Conservation (phyloP, 2,329 filamentous ascomycete species). For the Ascochyta pisi region DNA sequence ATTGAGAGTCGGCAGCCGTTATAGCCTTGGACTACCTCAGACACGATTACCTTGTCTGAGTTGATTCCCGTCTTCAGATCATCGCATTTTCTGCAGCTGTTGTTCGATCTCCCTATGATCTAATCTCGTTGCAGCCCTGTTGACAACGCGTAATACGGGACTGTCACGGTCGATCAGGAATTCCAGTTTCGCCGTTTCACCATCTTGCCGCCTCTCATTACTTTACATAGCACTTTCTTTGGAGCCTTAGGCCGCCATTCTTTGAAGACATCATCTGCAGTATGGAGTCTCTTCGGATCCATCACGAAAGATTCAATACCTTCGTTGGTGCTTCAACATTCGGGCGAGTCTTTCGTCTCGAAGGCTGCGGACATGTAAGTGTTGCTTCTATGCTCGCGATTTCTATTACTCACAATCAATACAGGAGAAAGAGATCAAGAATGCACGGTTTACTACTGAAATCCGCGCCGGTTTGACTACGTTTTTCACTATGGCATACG, state of each 20-base stretch:
- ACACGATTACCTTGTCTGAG: not conserved
- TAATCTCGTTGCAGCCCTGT: not conserved
- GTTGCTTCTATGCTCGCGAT: not conserved
- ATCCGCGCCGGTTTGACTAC: slow-evolving; percentile 82
- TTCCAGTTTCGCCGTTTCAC: not conserved
- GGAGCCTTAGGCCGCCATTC: not conserved
- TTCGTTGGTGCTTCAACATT: slow-evolving; percentile 44
- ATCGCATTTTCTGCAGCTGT: slow-evolving; percentile 1
- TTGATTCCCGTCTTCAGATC: not conserved
- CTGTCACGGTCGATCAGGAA: slow-evolving; percentile 7
- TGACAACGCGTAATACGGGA: slow-evolving; percentile 4
- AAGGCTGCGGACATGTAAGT: slow-evolving; percentile 82
- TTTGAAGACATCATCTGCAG: slow-evolving; percentile 2
- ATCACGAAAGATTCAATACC: slow-evolving; percentile 31
- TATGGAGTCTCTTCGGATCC: slow-evolving; percentile 34
- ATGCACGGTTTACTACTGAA: slow-evolving; percentile 82
- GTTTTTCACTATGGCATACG: slow-evolving; percentile 57
- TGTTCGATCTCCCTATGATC: not conserved
- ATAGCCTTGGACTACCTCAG: slow-evolving; percentile 3
- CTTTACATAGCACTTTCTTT: not conserved
- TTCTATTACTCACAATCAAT: slow-evolving; percentile 19
- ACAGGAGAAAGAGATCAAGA: slow-evolving; percentile 73
- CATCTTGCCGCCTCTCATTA: no score
- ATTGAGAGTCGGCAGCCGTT: slow-evolving; percentile 6
- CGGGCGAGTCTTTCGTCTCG: slow-evolving; percentile 70